Evolutionary conservation across 208 protist species (phyloP).

Genomic region (Crithidia brevicula): DNA sequence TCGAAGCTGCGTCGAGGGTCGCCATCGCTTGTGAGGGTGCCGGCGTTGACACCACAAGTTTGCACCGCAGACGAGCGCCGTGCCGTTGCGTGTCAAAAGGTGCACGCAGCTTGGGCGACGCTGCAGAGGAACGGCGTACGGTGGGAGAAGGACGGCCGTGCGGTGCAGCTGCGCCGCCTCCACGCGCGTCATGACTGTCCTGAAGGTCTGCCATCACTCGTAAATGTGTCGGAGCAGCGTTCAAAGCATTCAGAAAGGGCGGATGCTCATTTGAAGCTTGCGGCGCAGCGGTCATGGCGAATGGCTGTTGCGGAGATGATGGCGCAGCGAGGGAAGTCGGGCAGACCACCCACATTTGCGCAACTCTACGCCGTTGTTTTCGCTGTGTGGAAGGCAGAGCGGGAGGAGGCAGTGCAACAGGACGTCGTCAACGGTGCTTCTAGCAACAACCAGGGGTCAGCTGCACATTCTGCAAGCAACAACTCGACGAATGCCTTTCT

Average conservation of each 20-base stretch:
- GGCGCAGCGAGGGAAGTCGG: slow-evolving; percentile 26
- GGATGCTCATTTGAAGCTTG: neutral
- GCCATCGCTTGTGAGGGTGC: neutral
- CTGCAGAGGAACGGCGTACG: slow-evolving; percentile 8
- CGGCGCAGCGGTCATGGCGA: slow-evolving; percentile 7
- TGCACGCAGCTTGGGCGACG: slow-evolving; percentile 31
- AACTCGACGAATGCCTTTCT: too few species aligned
- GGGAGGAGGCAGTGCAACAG: neutral
- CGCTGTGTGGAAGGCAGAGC: slow-evolving; percentile 15
- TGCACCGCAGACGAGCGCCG: neutral
- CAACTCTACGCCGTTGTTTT: slow-evolving; percentile 43
- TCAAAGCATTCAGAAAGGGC: neutral
- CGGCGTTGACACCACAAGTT: neutral
- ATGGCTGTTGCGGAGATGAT: slow-evolving; percentile 27
- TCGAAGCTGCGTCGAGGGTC: neutral
- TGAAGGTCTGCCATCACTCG: slow-evolving; percentile 1
- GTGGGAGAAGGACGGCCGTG: slow-evolving; percentile 17
- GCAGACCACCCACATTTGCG: slow-evolving; percentile 27
- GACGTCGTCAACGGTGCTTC: neutral
- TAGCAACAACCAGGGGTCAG: too few species aligned
- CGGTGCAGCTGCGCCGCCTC: slow-evolving; percentile 26
- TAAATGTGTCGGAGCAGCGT: neutral
- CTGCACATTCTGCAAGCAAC: too few species aligned
- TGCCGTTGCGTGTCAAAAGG: slow-evolving; percentile 23
- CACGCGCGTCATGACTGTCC: slow-evolving; percentile 17